Percentiles rank a stretch among this genome's conserved stretches.
These are phyloP conservation scores for Aspergillus fructus DNA, from an alignment of 2,329 filamentous ascomycete genomes.

Conservation along the genomic window DNA sequence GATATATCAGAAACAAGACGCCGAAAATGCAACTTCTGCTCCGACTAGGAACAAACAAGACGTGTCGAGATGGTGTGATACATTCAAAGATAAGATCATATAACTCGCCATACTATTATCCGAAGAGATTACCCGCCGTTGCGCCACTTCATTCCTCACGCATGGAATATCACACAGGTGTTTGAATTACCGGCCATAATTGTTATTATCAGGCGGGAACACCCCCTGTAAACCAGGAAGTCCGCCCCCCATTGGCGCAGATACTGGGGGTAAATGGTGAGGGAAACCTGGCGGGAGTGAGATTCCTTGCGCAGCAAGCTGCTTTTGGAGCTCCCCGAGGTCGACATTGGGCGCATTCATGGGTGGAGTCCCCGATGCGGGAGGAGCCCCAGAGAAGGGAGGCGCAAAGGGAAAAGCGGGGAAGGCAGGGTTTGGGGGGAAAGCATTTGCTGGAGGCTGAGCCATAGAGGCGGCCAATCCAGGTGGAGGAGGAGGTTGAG, in stretches of 20 bases:
- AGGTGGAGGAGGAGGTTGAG: conserved; percentile 37
- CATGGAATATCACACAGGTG: conserved; percentile 29
- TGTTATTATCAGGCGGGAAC: conserved; percentile 36
- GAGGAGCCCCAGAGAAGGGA: conserved; percentile 50
- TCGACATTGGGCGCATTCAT: conserved; percentile 32
- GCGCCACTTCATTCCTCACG: conserved; percentile 1
- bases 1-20: not conserved
- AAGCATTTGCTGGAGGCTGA: conserved; percentile 33
- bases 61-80: conserved; percentile 10
- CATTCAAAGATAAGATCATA: conserved; percentile 5
- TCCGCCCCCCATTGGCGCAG: conserved; percentile 27
- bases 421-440: conserved; percentile 34
- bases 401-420: conserved; percentile 41
- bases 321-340: conserved; percentile 39
- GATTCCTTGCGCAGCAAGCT: conserved; percentile 35
- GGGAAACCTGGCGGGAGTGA: conserved; percentile 35
- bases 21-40: conserved; percentile 5
- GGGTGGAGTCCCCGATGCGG: conserved; percentile 41
- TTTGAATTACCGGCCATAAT: conserved; percentile 38
- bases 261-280: conserved; percentile 41
- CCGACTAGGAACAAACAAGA: not conserved
- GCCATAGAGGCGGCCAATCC: conserved; percentile 39
- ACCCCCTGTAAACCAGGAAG: conserved; percentile 37
- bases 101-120: not conserved
- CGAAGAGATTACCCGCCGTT: conserved; percentile 30